A percentile compares a stretch with the other conserved stretches of the same genome.
Evolutionary conservation across 2,329 filamentous ascomycete genomes (phyloP).

Genomic region (Orbilia quercus): DNA sequence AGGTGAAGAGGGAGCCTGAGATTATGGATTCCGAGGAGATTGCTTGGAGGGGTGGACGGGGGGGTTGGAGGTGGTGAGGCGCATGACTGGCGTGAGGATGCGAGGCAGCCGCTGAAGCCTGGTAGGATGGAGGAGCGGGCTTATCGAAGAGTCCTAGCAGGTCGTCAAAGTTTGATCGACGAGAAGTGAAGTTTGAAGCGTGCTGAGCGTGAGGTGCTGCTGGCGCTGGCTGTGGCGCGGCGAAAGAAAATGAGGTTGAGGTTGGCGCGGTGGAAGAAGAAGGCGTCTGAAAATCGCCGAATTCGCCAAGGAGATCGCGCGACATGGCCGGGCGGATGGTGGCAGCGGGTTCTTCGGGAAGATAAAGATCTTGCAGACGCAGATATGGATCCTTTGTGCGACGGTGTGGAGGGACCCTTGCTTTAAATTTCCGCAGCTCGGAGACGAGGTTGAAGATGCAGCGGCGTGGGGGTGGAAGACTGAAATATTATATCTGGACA

Average conservation of each 20-base stretch:
- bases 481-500: too few species aligned
- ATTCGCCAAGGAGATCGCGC: conserved; percentile 47
- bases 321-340: conserved; percentile 25
- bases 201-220: background rate
- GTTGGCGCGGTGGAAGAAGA: conserved; percentile 9
- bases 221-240: background rate
- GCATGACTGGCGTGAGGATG: background rate
- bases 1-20: conserved; percentile 2
- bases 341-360: conserved; percentile 3
- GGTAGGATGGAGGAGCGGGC: background rate
- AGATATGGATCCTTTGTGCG: conserved; percentile 5
- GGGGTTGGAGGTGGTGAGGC: background rate
- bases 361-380: conserved; percentile 2
- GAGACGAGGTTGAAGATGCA: background rate
- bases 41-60: conserved; percentile 17
- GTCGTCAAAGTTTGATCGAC: conserved; percentile 33
- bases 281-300: conserved; percentile 24
- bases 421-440: background rate
- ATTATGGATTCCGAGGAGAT: conserved; percentile 28
- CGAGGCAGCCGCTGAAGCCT: background rate
- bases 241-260: conserved; percentile 29
- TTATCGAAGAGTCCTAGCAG: conserved; percentile 30
- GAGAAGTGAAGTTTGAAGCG: conserved; percentile 8
- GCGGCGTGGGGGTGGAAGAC: background rate
- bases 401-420: conserved; percentile 1